phyloP scores from a whole-genome alignment of 768 basidiomycete genomes.

The Rhizopogon rudus region DNA sequence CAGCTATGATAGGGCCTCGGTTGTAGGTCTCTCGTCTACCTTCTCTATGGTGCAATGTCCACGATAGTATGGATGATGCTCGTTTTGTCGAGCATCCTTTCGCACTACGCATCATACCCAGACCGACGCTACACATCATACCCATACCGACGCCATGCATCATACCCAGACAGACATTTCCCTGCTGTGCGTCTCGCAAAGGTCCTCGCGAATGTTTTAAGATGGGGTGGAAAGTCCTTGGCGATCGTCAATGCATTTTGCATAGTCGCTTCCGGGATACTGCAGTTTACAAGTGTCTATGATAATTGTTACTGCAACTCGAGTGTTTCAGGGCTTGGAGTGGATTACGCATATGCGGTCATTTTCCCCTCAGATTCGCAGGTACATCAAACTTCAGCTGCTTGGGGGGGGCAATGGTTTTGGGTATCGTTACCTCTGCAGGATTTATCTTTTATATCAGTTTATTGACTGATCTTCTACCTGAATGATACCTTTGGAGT shows the following conservation, averaged over 20 bases:
- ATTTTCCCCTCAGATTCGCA: background rate
- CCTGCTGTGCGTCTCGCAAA: background rate
- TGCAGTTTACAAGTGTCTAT: constrained; percentile 20
- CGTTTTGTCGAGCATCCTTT: constrained; percentile 22
- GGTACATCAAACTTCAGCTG: no score
- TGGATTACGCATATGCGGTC: no score
- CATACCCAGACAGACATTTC: background rate
- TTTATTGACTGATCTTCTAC: no score
- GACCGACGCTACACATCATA: background rate
- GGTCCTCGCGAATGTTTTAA: constrained; percentile 4
- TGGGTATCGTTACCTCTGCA: no score
- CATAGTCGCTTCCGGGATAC: constrained; percentile 15
- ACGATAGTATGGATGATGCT: constrained; percentile 27
- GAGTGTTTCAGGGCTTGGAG: constrained; percentile 10
- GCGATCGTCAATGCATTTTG: constrained; percentile 17
- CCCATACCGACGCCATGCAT: constrained; percentile 5
- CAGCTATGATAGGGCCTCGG: constrained; percentile 21
- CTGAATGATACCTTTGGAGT: no score
- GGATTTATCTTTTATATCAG: no score
- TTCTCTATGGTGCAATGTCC: constrained; percentile 24
- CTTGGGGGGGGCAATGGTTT: no score
- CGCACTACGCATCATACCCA: constrained; percentile 12
- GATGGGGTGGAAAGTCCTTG: constrained; percentile 14
- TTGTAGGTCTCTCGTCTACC: constrained; percentile 28
- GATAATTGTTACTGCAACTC: constrained; percentile 22